These are phyloP conservation scores for Candida tammaniensis DNA, from an alignment of 805 yeast species.

Conservation along the genomic window DNA sequence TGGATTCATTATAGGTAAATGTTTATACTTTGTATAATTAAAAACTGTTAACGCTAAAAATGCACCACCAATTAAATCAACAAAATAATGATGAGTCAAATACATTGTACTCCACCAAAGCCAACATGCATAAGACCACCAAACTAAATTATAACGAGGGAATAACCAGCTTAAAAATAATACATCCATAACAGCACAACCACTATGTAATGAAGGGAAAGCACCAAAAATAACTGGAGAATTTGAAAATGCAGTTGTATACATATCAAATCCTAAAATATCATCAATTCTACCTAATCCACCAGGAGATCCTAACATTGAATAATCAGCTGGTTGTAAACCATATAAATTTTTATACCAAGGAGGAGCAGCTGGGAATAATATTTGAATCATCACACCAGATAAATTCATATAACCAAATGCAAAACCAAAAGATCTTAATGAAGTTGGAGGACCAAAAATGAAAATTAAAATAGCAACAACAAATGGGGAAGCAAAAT, in stretches of 20 bases:
- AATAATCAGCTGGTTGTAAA: constrained; percentile 82
- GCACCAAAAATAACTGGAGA: constrained; percentile 97
- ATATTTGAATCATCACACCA: constrained; percentile 79
- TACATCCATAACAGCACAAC: constrained; percentile 92
- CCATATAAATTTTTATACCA: constrained; percentile 91
- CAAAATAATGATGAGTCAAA: constrained; percentile 92
- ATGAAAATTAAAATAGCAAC: constrained; percentile 74
- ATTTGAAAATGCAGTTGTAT: constrained; percentile 76
- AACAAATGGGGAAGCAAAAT: constrained; percentile 87
- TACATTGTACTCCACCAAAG: constrained; percentile 99
- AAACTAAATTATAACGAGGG: constrained; percentile 64
- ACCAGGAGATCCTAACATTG: constrained; percentile 93
- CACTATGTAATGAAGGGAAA: constrained; percentile 81
- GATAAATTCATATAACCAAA: constrained; percentile 91
- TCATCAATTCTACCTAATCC: constrained; percentile 87
- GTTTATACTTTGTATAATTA: constrained; percentile 61
- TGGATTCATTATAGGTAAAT: constrained; percentile 59
- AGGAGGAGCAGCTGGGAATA: constrained; percentile 95
- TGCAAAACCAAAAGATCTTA: constrained; percentile 84
- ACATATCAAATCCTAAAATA: constrained; percentile 75
- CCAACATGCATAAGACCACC: constrained; percentile 82
- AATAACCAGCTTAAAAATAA: constrained; percentile 80
- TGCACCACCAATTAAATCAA: constrained; percentile 93
- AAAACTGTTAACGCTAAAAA: constrained; percentile 72
- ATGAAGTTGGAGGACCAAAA: constrained; percentile 87